These are phyloP conservation scores for Ramaria sp. DNA, from an alignment of 768 basidiomycete genomes.

Conservation along the genomic window DNA sequence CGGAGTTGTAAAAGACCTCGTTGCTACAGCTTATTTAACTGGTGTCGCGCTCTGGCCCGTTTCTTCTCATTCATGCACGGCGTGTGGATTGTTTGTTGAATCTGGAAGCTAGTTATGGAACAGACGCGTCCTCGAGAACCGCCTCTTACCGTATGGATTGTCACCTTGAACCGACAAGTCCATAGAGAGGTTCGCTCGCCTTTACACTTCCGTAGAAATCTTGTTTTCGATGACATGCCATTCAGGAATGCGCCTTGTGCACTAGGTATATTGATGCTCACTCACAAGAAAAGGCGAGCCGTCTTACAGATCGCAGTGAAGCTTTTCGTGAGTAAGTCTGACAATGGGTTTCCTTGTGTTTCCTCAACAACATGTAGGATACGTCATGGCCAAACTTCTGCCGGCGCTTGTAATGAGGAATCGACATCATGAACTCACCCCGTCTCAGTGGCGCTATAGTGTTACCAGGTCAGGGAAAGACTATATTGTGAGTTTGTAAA, in stretches of 20 bases:
- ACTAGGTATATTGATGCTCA: neutral
- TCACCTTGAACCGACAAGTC: conserved; percentile 6
- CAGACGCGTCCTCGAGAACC: neutral
- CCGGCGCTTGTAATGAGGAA: conserved; percentile 5
- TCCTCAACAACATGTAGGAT: neutral
- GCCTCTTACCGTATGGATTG: conserved; percentile 3
- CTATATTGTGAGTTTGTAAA: conserved; percentile 1
- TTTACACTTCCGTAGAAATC: neutral
- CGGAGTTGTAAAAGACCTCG: too few species aligned
- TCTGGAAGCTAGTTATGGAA: neutral
- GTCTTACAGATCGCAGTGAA: neutral
- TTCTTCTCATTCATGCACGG: too few species aligned
- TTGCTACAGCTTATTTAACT: neutral
- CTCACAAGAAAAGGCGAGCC: conserved; percentile 5
- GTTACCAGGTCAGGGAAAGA: conserved; percentile 5
- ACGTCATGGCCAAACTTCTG: conserved; percentile 6
- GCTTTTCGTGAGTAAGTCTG: conserved; percentile 6
- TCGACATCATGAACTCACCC: neutral
- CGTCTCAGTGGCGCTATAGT: conserved; percentile 4
- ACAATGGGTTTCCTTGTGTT: neutral
- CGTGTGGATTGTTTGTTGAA: too few species aligned
- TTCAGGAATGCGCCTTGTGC: conserved; percentile 2
- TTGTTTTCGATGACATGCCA: neutral
- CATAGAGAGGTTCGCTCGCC: conserved; percentile 3
- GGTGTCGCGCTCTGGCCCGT: neutral